A percentile compares a stretch with the other conserved stretches of the same genome.
These are phyloP conservation scores for Yarrowia alimentaria DNA, from an alignment of 805 yeast genomes.

Conservation along the genomic window DNA sequence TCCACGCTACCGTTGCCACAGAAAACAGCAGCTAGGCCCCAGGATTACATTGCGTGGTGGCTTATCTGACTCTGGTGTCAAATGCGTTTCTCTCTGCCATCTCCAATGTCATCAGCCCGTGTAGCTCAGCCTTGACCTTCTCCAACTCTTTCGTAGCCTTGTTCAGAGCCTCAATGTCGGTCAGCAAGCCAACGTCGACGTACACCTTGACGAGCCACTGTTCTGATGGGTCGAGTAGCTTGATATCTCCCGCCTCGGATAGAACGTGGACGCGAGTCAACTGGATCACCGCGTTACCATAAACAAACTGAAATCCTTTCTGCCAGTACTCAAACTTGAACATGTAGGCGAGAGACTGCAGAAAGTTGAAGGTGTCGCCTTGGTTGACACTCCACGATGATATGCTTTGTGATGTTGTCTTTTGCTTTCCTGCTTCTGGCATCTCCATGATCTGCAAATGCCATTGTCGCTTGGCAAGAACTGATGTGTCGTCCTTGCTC, in stretches of 20 bases:
- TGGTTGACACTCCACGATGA: slow-evolving; percentile 49
- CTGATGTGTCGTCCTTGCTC: background rate
- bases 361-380: slow-evolving; percentile 42
- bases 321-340: slow-evolving; percentile 60
- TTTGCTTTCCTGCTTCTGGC: slow-evolving; percentile 45
- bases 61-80: slow-evolving; percentile 63
- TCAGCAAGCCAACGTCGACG: slow-evolving; percentile 66
- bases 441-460: slow-evolving; percentile 38
- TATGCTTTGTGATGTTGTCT: slow-evolving; percentile 64
- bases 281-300: slow-evolving; percentile 57
- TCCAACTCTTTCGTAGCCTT: slow-evolving; percentile 63
- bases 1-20: no score
- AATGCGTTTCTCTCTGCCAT: slow-evolving; percentile 77
- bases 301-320: slow-evolving; percentile 60
- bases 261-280: slow-evolving; percentile 49
- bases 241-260: slow-evolving; percentile 33
- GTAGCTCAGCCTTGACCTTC: slow-evolving; percentile 60
- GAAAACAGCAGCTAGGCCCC: background rate
- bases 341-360: slow-evolving; percentile 70
- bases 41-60: background rate
- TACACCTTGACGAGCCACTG: slow-evolving; percentile 52
- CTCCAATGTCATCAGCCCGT: slow-evolving; percentile 63
- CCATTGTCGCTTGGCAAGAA: slow-evolving; percentile 34
- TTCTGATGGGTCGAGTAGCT: slow-evolving; percentile 37
- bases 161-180: slow-evolving; percentile 71